Evolutionary conservation across 208 protist genomes (phyloP), one percentile per base, ranked within the genome.

Genomic region (Crithidia thermophila): DNA sequence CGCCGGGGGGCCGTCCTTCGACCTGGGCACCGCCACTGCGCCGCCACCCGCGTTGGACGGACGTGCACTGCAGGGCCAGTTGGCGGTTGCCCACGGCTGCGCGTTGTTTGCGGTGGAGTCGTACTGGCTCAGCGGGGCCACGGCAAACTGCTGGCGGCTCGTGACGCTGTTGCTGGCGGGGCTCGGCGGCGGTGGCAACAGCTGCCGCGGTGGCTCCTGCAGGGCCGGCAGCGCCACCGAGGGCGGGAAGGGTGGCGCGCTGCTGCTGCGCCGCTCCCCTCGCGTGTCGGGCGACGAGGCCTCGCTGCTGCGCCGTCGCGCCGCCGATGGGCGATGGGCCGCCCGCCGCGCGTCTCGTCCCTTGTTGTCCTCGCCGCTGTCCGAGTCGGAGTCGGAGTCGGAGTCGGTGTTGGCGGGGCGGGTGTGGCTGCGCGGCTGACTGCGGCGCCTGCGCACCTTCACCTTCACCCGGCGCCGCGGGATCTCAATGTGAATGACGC

Each of bases 1-100:
- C 11, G 43, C 62, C 30, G 60, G 64, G 33, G 59, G 52, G 18
- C 67, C 47, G 30, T 68, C 59, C 43, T 71, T 65, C 3, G 27
- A 16, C 33, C 64, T 63, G 1, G 47, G 23, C 11, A 4, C 37
- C 5, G 6, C 43, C n/a, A 3, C 28, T 23, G 2, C 30, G 0
- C 23, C 55, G 4, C n/a, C 23, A 20, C 52, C 28, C 43, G 34
- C 11, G 21, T 20, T 37, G 50, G 6, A 8, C 6, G 45, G 20
- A 14, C 25, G 30, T 14, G 59, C 33, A 14, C 42, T 42, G 39
- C 43, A 65, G 0, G 69, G 61, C 69, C 61, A 63, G 30, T 69
- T 68, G 14, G 30, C 36, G 23, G n/a, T 68, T 9, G 37, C 36
- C 69, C 69, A 75, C 46, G 69, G 69, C 52, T 75, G 69, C 55